These are phyloP conservation scores for Aspergillus leporis DNA, from an alignment of 495 filamentous ascomycete species.

Conservation along the genomic window DNA sequence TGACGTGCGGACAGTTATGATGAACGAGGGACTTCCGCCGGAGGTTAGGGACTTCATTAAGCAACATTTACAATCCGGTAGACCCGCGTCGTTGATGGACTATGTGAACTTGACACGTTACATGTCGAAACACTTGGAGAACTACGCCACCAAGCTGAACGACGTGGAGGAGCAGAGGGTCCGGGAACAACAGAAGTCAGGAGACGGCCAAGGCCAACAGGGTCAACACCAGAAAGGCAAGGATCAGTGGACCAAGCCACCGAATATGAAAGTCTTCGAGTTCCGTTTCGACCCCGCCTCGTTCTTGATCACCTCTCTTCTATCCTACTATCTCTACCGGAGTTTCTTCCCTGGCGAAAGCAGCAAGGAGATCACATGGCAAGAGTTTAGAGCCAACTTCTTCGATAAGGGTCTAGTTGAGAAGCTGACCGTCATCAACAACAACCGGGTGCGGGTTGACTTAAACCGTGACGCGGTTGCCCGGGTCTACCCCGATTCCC, in stretches of 20 bases:
- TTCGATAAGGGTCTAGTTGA: conserved; percentile 94
- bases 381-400: conserved; percentile 90
- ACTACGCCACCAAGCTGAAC: conserved; percentile 50
- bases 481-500: conserved; percentile 79
- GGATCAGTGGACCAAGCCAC: conserved; percentile 25
- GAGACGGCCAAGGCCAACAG: conserved; percentile 11
- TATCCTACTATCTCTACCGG: conserved; percentile 63
- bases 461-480: conserved; percentile 79
- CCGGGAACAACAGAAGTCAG: conserved; percentile 31
- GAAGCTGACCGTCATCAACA: conserved; percentile 79
- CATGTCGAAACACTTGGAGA: conserved; percentile 39
- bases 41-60: conserved; percentile 36
- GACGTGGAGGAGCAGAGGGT: conserved; percentile 47
- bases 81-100: conserved; percentile 40
- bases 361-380: conserved; percentile 88
- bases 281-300: conserved; percentile 58
- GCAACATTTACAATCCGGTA: conserved; percentile 28
- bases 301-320: conserved; percentile 55
- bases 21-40: conserved; percentile 33
- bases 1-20: conserved; percentile 33
- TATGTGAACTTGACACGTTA: conserved; percentile 37
- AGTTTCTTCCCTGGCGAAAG: conserved; percentile 65
- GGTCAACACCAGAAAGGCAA: conserved; percentile 26
- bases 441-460: conserved; percentile 74
- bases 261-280: conserved; percentile 38